Evolutionary conservation across 257 asterid species (phyloP), one percentile per base, ranked within the genome.

Genomic region (Oldenlandia corymbosa): DNA sequence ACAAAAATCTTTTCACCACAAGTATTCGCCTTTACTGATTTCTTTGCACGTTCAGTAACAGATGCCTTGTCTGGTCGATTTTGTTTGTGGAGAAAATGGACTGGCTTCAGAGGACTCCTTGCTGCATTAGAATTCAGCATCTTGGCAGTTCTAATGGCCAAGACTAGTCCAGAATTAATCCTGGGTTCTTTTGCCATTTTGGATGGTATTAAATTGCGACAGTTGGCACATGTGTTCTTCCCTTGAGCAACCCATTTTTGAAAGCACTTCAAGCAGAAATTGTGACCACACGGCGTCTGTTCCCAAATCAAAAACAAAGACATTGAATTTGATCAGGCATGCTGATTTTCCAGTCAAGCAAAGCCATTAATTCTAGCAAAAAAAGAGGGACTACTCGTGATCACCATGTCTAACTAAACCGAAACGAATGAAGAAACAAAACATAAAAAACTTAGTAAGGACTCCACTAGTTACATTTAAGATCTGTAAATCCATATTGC

Each of bases 231-330:
- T 5, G 80, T 71, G 60, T 71, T 85, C 78, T 82, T 85, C 54
- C 73, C 68, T 64, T 81, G 85, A 21, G 84, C 82, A 48, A 77
- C 70, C 96, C 85, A 84, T 67, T 67, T 91, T 42, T 86, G 84
- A 55, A 88, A 91, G 84, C 98, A 91, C 76, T 81, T 88, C 80
- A 91, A 68, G 78, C 98, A 91, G 66, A 91, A 91, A 67, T 91
- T 91, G 82, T 91, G 98, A 65, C 98, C 98, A 37, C 98, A 91
- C 49, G 98, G 98, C 0, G 96, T 88, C 98, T 91, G 86, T 17
- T 45, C 1, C 2, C 36, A 81, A 76, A 16, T 61, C 73, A 59
- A 37, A 70, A 46, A 32, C 18, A 16, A 27, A 32, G 10, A 28
- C 27, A 45, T 2, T 27, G 45, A n/a, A 6, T 3, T 31, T 32